Base-by-base conservation (phyloP, 306 rosid species). In the Amphicarpaea edgeworthii region DNA sequence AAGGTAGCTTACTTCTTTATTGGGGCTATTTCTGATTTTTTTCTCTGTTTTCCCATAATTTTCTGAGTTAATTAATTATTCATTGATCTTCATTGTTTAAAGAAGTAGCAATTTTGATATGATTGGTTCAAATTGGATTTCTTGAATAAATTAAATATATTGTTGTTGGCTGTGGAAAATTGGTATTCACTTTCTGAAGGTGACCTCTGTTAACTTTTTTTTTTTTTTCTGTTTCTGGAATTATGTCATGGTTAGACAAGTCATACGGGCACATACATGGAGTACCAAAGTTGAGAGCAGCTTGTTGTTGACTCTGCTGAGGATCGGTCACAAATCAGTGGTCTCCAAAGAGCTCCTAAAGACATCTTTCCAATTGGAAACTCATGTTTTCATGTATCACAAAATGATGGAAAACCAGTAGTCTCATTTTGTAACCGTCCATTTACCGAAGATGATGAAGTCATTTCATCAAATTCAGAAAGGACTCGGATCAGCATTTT, bases 381-480 rank as follows among this genome's bases (percentile, higher is more conserved):
- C 80, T 77, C 88, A 60, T 75, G 71, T 86, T 45, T 68, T 62
- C 61, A 55, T 51, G 78, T 76, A 74, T 81, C 86, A 64, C 84
- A 84, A 68, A 72, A 86, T 79, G 85, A 80, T 41, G 99, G 99
- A 82, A 95, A 83, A 76, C 92, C 91, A 0, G 97, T 87, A 12
- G 65, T 92, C 69, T 88, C 96, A 51, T 95, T 95, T 75, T 86
- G 92, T 85, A 86, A 80, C 69, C 83, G 72, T 43, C 88, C 96
- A 1, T 87, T 80, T 77, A 47, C 69, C 82, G 81, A 72, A 61
- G 87, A 85, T 69, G 73, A 83, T 17, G 85, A 76, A 76, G 68
- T 75, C 71, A 76, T 32, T 50, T 46, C 28, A 65, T 75, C 85
- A 6, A 85, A 79, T 47, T 68, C 87, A 16, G 82, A 72, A 38